Percentiles rank a stretch among this genome's conserved stretches.
phyloP scores from a whole-genome alignment of 495 filamentous ascomycete genomes.

The Lophiostoma macrostomum region DNA sequence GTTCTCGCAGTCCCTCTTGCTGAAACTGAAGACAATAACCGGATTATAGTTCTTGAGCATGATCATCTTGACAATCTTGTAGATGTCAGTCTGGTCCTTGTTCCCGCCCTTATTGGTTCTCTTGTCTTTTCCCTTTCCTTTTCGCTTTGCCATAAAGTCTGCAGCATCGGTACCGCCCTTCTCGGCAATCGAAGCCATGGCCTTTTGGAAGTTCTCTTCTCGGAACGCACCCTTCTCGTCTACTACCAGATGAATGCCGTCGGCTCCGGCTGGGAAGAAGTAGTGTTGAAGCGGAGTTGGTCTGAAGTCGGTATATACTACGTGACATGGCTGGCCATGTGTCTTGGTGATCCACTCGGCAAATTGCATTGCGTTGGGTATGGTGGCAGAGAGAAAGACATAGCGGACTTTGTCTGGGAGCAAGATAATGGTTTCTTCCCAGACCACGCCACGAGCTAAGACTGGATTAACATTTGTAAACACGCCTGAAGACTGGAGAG shows the following conservation, averaged over 20 bases:
- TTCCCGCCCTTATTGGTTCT: slow-evolving; percentile 82
- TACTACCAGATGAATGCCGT: slow-evolving; percentile 91
- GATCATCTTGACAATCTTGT: slow-evolving; percentile 97
- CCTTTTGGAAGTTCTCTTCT: slow-evolving; percentile 94
- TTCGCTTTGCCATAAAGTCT: slow-evolving; percentile 71
- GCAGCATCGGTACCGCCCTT: slow-evolving; percentile 80
- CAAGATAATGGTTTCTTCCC: slow-evolving; percentile 98
- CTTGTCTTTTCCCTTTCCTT: slow-evolving; percentile 87
- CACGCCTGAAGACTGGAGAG: not conserved
- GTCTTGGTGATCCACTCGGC: slow-evolving; percentile 98
- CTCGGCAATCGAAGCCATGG: slow-evolving; percentile 84
- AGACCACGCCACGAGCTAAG: slow-evolving; percentile 80
- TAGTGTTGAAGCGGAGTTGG: slow-evolving; percentile 96
- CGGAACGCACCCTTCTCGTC: slow-evolving; percentile 94
- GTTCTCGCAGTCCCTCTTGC: slow-evolving; percentile 90
- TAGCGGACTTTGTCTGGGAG: slow-evolving; percentile 97
- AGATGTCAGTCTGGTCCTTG: slow-evolving; percentile 74
- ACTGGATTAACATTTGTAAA: not conserved
- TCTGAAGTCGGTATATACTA: slow-evolving; percentile 97
- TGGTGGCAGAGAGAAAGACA: slow-evolving; percentile 97
- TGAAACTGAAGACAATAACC: slow-evolving; percentile 98
- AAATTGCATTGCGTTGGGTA: slow-evolving; percentile 98
- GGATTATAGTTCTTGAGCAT: slow-evolving; percentile 94
- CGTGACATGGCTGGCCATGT: slow-evolving; percentile 93
- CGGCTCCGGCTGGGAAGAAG: slow-evolving; percentile 90